Evolutionary conservation across 768 basidiomycete species (phyloP), one percentile per base, ranked within the genome.

Genomic region (Favolaschia claudopus): DNA sequence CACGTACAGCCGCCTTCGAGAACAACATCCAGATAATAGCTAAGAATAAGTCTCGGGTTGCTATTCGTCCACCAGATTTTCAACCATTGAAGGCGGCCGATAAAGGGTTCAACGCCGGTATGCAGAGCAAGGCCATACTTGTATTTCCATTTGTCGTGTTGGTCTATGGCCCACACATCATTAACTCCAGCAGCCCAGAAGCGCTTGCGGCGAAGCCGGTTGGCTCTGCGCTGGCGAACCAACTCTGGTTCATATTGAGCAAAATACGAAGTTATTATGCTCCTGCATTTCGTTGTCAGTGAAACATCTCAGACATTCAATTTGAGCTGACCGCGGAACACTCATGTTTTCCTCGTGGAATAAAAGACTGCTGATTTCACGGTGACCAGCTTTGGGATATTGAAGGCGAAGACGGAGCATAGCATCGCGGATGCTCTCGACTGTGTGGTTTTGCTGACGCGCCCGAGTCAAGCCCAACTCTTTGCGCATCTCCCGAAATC

Each of bases 1-100:
- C 14, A 43, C 58, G 36, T 29, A 74, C 68, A 47, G 3, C 63
- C 60, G 2, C 51, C 6, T 22, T 49, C 36, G 1, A 52, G 45
- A 0, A 66, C 61, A 0, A 57, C 32, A 4, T 74, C 71, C 6
- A 75, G 42, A 47, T 73, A 75, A 32, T 69, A 76, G 0, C 45
- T 40, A 1, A 65, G 34, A 20, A 74, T 72, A 2, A 72, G 45
- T 27, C 67, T 47, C 22, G 70, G 60, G 32, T 72, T 70, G 4
- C 61, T 48, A 54, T 77, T 77, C 0, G 71, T 73, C 67, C 72
- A 74, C 75, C 74, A 77, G 0, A 74, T 63, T 27, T 69, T 67
- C 5, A 73, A n/a, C 74, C 73, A 77, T 7, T 58, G 48, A 9
- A 75, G 60, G 0, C 39, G 32, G 0, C 76, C 72, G 31, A 66